Evolutionary conservation across 305 asterid species (phyloP), one percentile per base, ranked within the genome.

Genomic region (Fraxinus velutina): DNA sequence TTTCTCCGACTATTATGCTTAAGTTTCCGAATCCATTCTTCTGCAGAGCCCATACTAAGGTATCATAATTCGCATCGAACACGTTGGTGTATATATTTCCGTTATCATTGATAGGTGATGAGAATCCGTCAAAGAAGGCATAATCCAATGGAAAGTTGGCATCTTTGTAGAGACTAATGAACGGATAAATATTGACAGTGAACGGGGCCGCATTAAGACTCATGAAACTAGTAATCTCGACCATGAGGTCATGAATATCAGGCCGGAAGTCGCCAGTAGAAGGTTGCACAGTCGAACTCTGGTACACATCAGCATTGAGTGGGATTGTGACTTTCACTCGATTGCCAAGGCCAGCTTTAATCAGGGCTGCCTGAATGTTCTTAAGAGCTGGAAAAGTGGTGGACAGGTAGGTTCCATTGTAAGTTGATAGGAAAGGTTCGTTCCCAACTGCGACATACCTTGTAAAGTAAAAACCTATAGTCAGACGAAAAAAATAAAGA

Each of bases 391-490:
- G 99, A 9, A 83, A 81, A 5, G 97, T 93, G 17, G 92, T 84
- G 90, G 44, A 50, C 5, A 88, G 82, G 84, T 64, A 93, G 39
- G 97, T 90, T 6, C 98, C 98, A 12, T 95, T 95, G 70, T 78
- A 86, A 64, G 94, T 74, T 3, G 89, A 77, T 29, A 95, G 87
- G 82, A 95, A 93, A 6, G 99, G 99, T 79, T 95, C 99, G 70
- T 95, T 95, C 68, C 99, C 99, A 7, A 95, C 99, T 13, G 99
- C 99, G 84, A 95, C 99, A 77, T 93, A 95, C 89, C 99, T 95
- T 81, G 81, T 32, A 84, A 75, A 64, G 62, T 6, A 17, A 42
- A 50, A 30, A 32, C 0, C 24, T 42, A 9, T 42, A 60, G 62
- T 82, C 62, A 50, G 37, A 13, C 32, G 60, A 71, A 34, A 12